Conservation (phyloP, 2,329 filamentous ascomycete species). For the Aspergillus carbonarius region DNA sequence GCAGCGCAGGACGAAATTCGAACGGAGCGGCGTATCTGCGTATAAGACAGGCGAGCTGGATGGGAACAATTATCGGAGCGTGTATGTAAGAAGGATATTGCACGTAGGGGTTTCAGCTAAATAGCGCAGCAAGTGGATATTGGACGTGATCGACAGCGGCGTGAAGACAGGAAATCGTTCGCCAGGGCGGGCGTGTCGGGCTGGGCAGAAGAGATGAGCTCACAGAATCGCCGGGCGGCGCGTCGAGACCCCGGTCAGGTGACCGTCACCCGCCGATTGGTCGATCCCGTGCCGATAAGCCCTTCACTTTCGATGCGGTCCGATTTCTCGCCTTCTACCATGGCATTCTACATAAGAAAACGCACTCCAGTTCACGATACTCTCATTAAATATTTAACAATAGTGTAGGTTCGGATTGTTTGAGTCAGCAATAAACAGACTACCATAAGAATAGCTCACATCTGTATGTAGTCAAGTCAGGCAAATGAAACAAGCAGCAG, state of each 20-base stretch:
- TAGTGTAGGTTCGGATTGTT: background rate
- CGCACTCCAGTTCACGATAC: background rate
- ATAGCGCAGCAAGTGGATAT: background rate
- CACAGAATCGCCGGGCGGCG: constrained; percentile 27
- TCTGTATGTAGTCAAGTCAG: constrained; percentile 2
- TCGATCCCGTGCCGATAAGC: constrained; percentile 16
- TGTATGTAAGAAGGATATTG: background rate
- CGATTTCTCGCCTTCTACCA: background rate
- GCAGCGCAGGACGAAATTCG: constrained; percentile 19
- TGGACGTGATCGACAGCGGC: background rate
- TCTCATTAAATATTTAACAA: background rate
- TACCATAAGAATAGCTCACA: constrained; percentile 16
- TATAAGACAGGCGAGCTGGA: background rate
- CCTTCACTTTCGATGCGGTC: background rate
- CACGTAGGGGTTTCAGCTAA: background rate
- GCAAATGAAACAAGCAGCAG: constrained; percentile 4
- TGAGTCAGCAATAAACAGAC: background rate
- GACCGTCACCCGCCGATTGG: constrained; percentile 17
- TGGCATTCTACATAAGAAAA: too few species aligned
- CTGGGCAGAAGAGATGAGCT: constrained; percentile 30
- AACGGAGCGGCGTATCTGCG: background rate
- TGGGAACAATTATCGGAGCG: background rate
- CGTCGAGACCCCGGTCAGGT: constrained; percentile 36
- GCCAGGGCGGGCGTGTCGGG: constrained; percentile 25
- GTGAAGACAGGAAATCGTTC: constrained; percentile 8